phyloP scores from a whole-genome alignment of 495 filamentous ascomycete genomes.

The Penicillium diatomitis region DNA sequence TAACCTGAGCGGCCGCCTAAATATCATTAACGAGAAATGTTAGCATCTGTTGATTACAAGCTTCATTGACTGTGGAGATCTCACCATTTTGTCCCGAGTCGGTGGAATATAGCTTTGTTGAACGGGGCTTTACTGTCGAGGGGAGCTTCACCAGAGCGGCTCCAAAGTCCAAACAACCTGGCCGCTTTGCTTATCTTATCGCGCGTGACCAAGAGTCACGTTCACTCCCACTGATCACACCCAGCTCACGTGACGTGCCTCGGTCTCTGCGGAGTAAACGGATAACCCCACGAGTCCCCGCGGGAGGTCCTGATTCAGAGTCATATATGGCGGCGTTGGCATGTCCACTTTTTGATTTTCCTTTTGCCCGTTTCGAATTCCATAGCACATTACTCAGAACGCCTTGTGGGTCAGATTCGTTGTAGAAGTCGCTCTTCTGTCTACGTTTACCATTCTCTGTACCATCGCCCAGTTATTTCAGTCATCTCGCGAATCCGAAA shows the following conservation, averaged over 20 bases:
- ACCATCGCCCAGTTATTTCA: no score
- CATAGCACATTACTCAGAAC: neutral
- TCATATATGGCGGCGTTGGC: no score
- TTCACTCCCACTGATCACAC: neutral
- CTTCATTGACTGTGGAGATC: neutral
- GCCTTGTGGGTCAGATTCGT: neutral
- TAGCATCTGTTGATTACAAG: neutral
- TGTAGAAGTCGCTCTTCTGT: neutral
- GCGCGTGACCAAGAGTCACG: constrained; percentile 17
- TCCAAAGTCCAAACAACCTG: constrained; percentile 18
- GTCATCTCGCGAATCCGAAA: constrained; percentile 2
- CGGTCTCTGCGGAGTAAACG: constrained; percentile 12
- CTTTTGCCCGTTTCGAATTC: neutral
- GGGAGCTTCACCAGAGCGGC: constrained; percentile 14
- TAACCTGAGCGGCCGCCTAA: constrained; percentile 65
- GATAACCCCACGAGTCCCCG: constrained; percentile 14
- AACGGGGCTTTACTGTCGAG: constrained; percentile 14
- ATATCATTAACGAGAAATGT: constrained; percentile 10
- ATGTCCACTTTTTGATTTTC: neutral
- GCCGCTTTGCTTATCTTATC: constrained; percentile 36
- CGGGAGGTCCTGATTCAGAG: neutral
- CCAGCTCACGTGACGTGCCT: constrained; percentile 15
- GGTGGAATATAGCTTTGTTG: constrained; percentile 18
- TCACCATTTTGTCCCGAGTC: constrained; percentile 16
- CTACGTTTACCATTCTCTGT: no score